A percentile compares a stretch with the other conserved stretches of the same genome.
Conservation (phyloP, 208 protist genomes). For the Porcisia hertigi region DNA sequence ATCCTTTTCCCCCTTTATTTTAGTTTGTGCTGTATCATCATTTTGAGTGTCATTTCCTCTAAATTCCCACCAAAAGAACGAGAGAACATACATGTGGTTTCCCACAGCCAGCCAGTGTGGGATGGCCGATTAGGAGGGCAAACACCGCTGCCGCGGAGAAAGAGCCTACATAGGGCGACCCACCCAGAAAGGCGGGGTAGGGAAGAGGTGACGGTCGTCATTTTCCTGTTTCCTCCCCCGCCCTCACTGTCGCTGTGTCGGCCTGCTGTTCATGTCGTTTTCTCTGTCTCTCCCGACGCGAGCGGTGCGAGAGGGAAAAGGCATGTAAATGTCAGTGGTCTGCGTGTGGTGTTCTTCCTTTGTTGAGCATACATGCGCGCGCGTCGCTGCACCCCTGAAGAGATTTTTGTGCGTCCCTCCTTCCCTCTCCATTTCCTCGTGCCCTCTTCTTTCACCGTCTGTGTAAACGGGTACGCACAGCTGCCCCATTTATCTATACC, state of each 20-base stretch:
- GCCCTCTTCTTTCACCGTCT: not conserved
- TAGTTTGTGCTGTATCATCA: not conserved
- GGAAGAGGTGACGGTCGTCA: not conserved
- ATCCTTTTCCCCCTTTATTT: not conserved
- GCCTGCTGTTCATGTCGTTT: not conserved
- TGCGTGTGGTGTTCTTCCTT: no score
- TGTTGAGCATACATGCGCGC: no score
- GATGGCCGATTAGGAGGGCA: not conserved
- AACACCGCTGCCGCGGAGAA: not conserved
- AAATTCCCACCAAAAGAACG: no score
- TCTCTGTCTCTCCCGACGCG: not conserved
- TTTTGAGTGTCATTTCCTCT: not conserved
- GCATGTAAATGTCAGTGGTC: no score
- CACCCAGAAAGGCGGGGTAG: not conserved
- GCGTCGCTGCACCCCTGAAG: no score
- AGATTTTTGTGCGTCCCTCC: no score
- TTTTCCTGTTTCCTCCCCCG: not conserved
- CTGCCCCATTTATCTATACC: not conserved
- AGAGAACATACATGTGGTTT: not conserved
- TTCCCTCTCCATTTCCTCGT: not conserved
- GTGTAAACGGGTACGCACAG: not conserved
- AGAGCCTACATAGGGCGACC: not conserved
- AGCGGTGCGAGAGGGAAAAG: not conserved
- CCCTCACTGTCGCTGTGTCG: not conserved
- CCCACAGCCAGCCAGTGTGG: not conserved